Conservation (phyloP, 176 grass and related monocot species). For the Pontederia paniculata region DNA sequence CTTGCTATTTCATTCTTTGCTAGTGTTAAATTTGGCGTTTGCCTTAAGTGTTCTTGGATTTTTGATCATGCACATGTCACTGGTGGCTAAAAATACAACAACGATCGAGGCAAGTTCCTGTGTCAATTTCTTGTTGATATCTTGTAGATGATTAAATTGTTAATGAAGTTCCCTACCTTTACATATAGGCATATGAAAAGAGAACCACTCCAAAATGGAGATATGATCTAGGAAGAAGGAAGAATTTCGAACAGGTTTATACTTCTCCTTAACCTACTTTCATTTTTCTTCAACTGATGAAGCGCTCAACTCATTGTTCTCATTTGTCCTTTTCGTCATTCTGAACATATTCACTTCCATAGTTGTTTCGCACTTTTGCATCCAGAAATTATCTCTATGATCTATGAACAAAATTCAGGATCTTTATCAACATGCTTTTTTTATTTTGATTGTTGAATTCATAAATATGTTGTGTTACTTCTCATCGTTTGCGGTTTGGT, state of each 20-base stretch:
- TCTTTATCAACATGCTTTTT: not conserved
- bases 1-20: constrained; percentile 14
- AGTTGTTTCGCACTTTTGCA: too few species aligned
- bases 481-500: too few species aligned
- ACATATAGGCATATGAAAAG: constrained; percentile 79
- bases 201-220: constrained; percentile 81
- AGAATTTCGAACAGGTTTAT: constrained; percentile 77
- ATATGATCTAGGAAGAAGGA: constrained; percentile 83
- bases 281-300: too few species aligned
- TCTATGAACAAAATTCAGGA: too few species aligned
- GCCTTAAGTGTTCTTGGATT: constrained; percentile 83
- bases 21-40: constrained; percentile 88
- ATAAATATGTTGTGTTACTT: constrained; percentile 19
- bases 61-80: constrained; percentile 29
- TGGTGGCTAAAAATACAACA: constrained; percentile 37
- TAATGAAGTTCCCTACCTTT: constrained; percentile 12
- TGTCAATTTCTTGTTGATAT: constrained; percentile 1
- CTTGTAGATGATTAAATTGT: not conserved
- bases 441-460: not conserved
- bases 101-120: constrained; percentile 60
- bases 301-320: too few species aligned
- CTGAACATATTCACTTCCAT: too few species aligned
- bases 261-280: not conserved
- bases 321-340: too few species aligned
- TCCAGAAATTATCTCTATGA: too few species aligned